Base-by-base conservation (phyloP, 768 basidiomycete species). In the Termitomyces titanicus region DNA sequence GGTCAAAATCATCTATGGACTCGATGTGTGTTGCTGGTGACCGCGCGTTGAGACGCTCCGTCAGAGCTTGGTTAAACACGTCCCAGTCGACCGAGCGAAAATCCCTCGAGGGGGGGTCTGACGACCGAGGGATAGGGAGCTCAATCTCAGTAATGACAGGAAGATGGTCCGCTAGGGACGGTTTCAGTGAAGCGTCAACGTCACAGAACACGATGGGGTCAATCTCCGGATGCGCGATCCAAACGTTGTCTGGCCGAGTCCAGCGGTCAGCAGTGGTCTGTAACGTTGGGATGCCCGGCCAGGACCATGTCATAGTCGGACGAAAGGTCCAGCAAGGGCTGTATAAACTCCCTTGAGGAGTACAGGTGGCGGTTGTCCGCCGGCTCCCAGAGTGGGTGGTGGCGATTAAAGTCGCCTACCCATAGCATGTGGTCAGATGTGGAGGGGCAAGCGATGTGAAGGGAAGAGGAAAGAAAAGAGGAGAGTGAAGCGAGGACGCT, bases 111-210 rank as follows among this genome's bases (percentile, higher is more conserved):
- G 49, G 55, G 12, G 44, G 22, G 1, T n/a, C 7, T 0, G 50
- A 13, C 1, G 49, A 25, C 5, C 29, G 4, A 4, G 56, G 18
- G 1, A 61, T 11, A 1, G 54, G 35, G 2, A 71, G 18, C 3
- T 68, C 63, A 0, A 75, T 5, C 2, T 38, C 42, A 0, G 64
- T 68, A 7, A 65, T 22, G 2, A 75, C 64, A 0, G 71, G 72
- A 10, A 71, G 58, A 43, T 76, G 73, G 63, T 76, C 72, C 0
- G 72, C 65, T 0, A 57, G 54, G 0, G 60, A 51, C 0, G 65
- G 67, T 0, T 53, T 53, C 1, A 43, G 42, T 0, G 8, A n/a
- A 2, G 42, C 13, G 8, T 10, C 33, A 0, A 20, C 2, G 2
- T 47, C 31, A 17, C 56, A 38, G 37, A 3, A 18, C 10, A 24